Evolutionary conservation across 2,329 filamentous ascomycete genomes (phyloP).

Genomic region (Penicillium freii): DNA sequence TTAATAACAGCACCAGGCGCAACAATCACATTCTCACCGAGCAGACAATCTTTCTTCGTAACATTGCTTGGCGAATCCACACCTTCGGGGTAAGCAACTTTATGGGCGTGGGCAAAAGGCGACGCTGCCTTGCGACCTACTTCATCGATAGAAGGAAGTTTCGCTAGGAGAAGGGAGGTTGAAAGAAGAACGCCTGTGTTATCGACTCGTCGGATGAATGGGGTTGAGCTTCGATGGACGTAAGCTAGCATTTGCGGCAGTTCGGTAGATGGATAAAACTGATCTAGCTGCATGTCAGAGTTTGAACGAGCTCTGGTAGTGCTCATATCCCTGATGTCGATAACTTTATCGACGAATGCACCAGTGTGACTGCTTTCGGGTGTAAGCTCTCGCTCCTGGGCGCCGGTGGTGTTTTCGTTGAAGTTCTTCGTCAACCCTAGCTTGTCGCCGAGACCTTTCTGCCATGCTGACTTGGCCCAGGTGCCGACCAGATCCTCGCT

Average conservation of each 20-base stretch:
- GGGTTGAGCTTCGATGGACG: neutral
- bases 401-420: neutral
- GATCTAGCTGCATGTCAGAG: neutral
- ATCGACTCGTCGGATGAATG: constrained; percentile 3
- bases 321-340: neutral
- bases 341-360: neutral
- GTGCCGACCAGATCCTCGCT: constrained; percentile 1
- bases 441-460: constrained; percentile 1
- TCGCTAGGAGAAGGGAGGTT: constrained; percentile 1
- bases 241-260: neutral
- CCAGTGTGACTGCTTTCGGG: neutral
- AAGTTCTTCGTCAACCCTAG: constrained; percentile 1
- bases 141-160: neutral
- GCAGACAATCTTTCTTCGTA: neutral
- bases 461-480: constrained; percentile 6
- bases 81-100: constrained; percentile 4
- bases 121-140: neutral
- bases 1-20: neutral
- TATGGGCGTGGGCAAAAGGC: neutral
- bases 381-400: neutral
- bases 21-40: constrained; percentile 1
- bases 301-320: neutral
- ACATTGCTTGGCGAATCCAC: neutral
- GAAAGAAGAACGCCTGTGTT: neutral
- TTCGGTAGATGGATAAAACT: neutral